These are phyloP conservation scores for Candida caryicola DNA, from an alignment of 805 yeast genomes.

Conservation along the genomic window DNA sequence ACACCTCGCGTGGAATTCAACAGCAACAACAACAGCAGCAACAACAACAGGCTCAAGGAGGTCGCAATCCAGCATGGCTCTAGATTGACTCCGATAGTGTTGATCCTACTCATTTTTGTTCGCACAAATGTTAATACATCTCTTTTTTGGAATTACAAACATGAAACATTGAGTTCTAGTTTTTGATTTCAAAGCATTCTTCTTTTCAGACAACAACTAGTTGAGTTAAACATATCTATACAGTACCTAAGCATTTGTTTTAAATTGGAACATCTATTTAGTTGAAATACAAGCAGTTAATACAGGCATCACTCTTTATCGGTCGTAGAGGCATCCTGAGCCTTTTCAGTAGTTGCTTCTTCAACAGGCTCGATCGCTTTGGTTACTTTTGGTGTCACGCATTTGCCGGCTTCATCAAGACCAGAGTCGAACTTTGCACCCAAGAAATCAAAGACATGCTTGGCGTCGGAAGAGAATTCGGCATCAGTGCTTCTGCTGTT, in stretches of 20 bases:
- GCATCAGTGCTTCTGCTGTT: slow-evolving; percentile 32
- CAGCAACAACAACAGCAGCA: slow-evolving; percentile 11
- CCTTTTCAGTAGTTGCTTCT: slow-evolving; percentile 6
- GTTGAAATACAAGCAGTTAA: not conserved
- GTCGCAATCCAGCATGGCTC: slow-evolving; percentile 9
- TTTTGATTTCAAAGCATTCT: too few species aligned
- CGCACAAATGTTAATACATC: too few species aligned
- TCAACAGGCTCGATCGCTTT: slow-evolving; percentile 8
- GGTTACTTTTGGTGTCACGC: not conserved
- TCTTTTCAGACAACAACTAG: too few species aligned
- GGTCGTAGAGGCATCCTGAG: not conserved
- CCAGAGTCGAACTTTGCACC: slow-evolving; percentile 44
- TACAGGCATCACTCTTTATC: not conserved
- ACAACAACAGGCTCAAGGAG: slow-evolving; percentile 13
- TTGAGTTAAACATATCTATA: not conserved
- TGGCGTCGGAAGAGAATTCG: slow-evolving; percentile 41
- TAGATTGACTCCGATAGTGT: too few species aligned
- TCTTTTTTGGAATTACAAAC: too few species aligned
- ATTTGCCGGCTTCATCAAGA: slow-evolving; percentile 17
- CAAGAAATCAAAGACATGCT: slow-evolving; percentile 58
- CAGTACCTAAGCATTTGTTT: not conserved
- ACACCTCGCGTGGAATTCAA: slow-evolving; percentile 3
- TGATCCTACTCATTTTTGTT: too few species aligned
- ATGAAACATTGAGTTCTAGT: too few species aligned
- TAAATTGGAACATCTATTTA: not conserved